phyloP scores from a whole-genome alignment of 1,284 basidiomycete genomes.

The Ceratobasidium sp. region DNA sequence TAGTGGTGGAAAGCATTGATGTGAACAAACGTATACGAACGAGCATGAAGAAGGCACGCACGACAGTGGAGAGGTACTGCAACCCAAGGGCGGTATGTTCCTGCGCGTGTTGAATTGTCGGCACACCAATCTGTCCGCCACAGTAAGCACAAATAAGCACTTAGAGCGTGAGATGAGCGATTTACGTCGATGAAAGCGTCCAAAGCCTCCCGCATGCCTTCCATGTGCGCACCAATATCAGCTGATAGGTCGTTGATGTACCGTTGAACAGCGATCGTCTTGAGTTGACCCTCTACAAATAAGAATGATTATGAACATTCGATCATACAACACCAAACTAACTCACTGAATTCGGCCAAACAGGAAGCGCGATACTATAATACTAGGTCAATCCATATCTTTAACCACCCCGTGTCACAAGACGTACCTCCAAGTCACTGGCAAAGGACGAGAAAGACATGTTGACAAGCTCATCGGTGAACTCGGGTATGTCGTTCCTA shows the following conservation, averaged over 20 bases:
- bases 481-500: constrained; percentile 52
- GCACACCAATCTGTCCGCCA: constrained; percentile 62
- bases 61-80: constrained; percentile 72
- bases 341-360: constrained; percentile 62
- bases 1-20: background rate
- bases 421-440: constrained; percentile 63
- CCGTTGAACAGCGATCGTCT: constrained; percentile 63
- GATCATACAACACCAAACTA: background rate
- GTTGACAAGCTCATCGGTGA: constrained; percentile 68
- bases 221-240: constrained; percentile 73
- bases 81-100: constrained; percentile 74
- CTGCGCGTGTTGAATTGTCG: constrained; percentile 77
- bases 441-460: constrained; percentile 71
- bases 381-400: background rate
- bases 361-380: constrained; percentile 75
- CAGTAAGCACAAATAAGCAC: background rate
- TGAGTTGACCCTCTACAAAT: constrained; percentile 55
- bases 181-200: constrained; percentile 77
- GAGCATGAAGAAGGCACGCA: background rate
- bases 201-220: constrained; percentile 69
- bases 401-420: too few relatives aligned
- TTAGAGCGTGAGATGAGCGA: constrained; percentile 46
- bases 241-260: constrained; percentile 73
- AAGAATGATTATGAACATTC: background rate
- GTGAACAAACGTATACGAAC: background rate